Conservation (phyloP, 2,329 filamentous ascomycete genomes). For the Parastagonospora nodorum region DNA sequence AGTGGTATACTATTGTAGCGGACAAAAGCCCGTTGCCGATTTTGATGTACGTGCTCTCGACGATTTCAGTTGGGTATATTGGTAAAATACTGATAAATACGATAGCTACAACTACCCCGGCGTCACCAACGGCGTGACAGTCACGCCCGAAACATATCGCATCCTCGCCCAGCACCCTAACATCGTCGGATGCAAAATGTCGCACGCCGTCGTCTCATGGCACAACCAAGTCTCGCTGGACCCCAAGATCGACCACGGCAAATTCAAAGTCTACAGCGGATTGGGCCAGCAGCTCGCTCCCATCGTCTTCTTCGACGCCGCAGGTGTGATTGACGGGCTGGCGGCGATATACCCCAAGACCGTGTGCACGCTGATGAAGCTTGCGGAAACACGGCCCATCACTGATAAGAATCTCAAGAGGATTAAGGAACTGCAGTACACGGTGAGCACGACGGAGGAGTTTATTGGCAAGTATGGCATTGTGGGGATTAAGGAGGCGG, state of each 20-base stretch:
- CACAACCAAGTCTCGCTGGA: constrained; percentile 65
- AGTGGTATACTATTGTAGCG: constrained; percentile 67
- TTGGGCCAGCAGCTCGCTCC: constrained; percentile 69
- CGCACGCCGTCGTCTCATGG: constrained; percentile 69
- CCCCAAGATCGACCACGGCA: constrained; percentile 62
- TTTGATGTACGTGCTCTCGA: constrained; percentile 56
- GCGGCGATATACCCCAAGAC: constrained; percentile 69
- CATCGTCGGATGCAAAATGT: constrained; percentile 72
- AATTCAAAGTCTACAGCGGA: constrained; percentile 67
- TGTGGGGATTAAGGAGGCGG: constrained; percentile 69
- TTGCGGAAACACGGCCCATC: constrained; percentile 49
- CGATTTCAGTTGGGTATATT: background rate
- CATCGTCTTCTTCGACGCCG: constrained; percentile 65
- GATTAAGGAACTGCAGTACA: constrained; percentile 63
- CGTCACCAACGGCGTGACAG: constrained; percentile 68
- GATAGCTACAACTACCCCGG: constrained; percentile 68
- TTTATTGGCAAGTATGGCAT: constrained; percentile 64
- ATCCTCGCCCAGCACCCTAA: constrained; percentile 66
- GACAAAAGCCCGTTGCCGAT: constrained; percentile 65
- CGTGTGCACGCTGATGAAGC: constrained; percentile 62
- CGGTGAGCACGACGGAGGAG: constrained; percentile 66
- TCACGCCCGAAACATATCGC: constrained; percentile 63
- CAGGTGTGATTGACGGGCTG: constrained; percentile 69
- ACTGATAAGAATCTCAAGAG: constrained; percentile 50
- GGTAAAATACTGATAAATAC: constrained; percentile 8